phyloP scores from a whole-genome alignment of 352 stramenopile genomes.

The Phytophthora sp. region DNA sequence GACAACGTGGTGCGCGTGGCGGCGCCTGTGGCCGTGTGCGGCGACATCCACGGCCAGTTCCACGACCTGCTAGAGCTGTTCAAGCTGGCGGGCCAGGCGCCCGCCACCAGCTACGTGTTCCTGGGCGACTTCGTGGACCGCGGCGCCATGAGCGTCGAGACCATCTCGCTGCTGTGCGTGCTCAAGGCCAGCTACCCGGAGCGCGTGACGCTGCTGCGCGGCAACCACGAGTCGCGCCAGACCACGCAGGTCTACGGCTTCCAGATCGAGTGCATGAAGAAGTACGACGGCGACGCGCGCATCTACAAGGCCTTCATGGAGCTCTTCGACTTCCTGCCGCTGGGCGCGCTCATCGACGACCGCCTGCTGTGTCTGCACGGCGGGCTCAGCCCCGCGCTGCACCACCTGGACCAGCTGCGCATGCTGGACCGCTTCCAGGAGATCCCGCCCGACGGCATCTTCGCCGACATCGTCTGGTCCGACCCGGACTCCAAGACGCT shows the following conservation, averaged over 20 bases:
- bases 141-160: conserved; percentile 96
- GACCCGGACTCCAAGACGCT: conserved; percentile 80
- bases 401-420: conserved; percentile 93
- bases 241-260: conserved; percentile 86
- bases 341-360: conserved; percentile 84
- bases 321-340: conserved; percentile 77
- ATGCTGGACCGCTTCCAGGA: conserved; percentile 86
- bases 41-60: conserved; percentile 98
- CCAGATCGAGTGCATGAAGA: conserved; percentile 87
- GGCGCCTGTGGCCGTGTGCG: conserved; percentile 87
- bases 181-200: conserved; percentile 90
- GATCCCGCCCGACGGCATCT: conserved; percentile 77
- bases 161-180: conserved; percentile 91
- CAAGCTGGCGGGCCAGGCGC: conserved; percentile 88
- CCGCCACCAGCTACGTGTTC: conserved; percentile 92
- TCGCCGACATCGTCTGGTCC: conserved; percentile 87
- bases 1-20: conserved; percentile 82
- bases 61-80: conserved; percentile 96
- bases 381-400: conserved; percentile 67
- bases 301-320: conserved; percentile 85
- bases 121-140: conserved; percentile 98
- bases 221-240: conserved; percentile 95
- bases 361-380: conserved; percentile 73
- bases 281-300: conserved; percentile 76
- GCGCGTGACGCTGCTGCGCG: conserved; percentile 92